A percentile compares a stretch with the other conserved stretches of the same genome.
phyloP scores from a whole-genome alignment of 2,329 filamentous ascomycete species.

The Tolypocladium guangdongense region DNA sequence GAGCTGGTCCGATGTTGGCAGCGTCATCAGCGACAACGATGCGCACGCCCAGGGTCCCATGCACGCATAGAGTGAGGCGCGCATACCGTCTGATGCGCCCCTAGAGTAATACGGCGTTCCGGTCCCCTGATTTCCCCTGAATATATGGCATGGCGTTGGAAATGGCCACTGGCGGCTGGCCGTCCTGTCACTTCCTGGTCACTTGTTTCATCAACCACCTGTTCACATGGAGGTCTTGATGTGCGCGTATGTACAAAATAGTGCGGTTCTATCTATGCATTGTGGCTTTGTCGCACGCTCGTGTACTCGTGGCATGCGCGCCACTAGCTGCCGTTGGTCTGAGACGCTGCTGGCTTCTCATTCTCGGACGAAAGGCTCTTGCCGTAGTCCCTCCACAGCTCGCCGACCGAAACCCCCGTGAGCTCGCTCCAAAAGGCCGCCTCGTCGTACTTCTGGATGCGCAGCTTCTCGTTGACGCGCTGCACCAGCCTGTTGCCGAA shows the following conservation, averaged over 20 bases:
- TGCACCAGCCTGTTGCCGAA: slow-evolving; percentile 50
- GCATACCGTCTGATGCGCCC: background rate
- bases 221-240: background rate
- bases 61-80: slow-evolving; percentile 15
- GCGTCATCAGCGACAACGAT: slow-evolving; percentile 47
- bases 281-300: background rate
- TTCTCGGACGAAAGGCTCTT: slow-evolving; percentile 11
- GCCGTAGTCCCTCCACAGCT: slow-evolving; percentile 67
- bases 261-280: background rate
- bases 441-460: slow-evolving; percentile 52
- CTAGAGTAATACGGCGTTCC: background rate
- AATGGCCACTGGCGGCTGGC: background rate
- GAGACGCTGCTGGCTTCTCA: too few relatives aligned
- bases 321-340: background rate
- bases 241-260: background rate
- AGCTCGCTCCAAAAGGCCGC: slow-evolving; percentile 56
- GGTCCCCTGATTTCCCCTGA: background rate
- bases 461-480: slow-evolving; percentile 56
- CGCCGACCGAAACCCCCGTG: slow-evolving; percentile 52
- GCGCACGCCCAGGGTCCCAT: slow-evolving; percentile 13
- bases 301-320: too few relatives aligned
- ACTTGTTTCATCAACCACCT: background rate
- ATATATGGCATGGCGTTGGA: slow-evolving; percentile 5
- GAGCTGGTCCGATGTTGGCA: slow-evolving; percentile 56
- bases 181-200: background rate